phyloP scores from a whole-genome alignment of 2,329 filamentous ascomycete genomes.

The Talaromyces sp. region DNA sequence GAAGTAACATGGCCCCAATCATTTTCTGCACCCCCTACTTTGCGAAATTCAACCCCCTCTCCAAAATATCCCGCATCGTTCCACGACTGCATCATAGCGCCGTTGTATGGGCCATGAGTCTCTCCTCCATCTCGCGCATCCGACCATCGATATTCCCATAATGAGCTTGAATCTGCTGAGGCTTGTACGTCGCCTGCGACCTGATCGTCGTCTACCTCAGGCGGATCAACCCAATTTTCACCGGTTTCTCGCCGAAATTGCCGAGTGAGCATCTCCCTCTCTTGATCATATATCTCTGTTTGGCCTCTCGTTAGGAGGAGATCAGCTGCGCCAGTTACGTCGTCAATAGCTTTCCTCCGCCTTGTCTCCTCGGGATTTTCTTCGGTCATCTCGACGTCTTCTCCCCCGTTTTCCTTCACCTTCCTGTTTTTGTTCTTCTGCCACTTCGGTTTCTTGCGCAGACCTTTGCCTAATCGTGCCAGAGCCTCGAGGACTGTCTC shows the following conservation, averaged over 20 bases:
- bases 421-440: slow-evolving; percentile 51
- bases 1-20: slow-evolving; percentile 53
- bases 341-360: slow-evolving; percentile 71
- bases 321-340: slow-evolving; percentile 86
- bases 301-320: slow-evolving; percentile 78
- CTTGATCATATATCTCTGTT: slow-evolving; percentile 85
- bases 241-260: slow-evolving; percentile 83
- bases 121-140: slow-evolving; percentile 77
- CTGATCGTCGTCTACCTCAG: slow-evolving; percentile 19
- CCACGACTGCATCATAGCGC: slow-evolving; percentile 84
- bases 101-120: slow-evolving; percentile 84
- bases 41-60: slow-evolving; percentile 75
- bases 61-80: slow-evolving; percentile 88
- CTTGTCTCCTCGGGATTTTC: slow-evolving; percentile 67
- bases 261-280: slow-evolving; percentile 76
- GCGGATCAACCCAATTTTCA: slow-evolving; percentile 70
- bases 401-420: slow-evolving; percentile 40
- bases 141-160: slow-evolving; percentile 93
- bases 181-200: slow-evolving; percentile 23
- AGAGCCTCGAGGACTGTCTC: slow-evolving; percentile 89
- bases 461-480: slow-evolving; percentile 69
- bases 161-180: slow-evolving; percentile 33
- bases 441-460: slow-evolving; percentile 60
- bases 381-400: slow-evolving; percentile 69
- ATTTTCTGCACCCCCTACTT: slow-evolving; percentile 50